Base-by-base conservation (phyloP, 2,329 filamentous ascomycete species). In the Ceratocystis papillata region DNA sequence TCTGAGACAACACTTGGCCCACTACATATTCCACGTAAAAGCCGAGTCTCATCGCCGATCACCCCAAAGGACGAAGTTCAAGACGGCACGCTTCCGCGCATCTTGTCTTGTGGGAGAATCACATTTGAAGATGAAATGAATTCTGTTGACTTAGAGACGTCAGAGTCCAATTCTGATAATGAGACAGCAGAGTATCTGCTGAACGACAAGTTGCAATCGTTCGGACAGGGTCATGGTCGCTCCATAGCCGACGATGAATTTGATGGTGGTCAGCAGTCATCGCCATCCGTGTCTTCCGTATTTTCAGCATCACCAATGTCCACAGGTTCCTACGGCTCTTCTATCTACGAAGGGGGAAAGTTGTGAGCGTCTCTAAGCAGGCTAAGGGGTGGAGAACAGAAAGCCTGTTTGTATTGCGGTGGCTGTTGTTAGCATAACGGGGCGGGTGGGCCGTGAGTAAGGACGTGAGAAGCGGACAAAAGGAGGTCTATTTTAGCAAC, bases 61-160 rank as follows among this genome's bases (percentile, higher is more conserved):
- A 57, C 53, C 15, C 53, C 53, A 15, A 28, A 28, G 25, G 25
- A 57, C 2, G 25, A 57, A 12, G 12, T 57, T 57, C 53, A 57
- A 57, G 53, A 57, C 25, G 53, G 53, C 25, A 57, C 53, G 15
- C 25, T 57, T 57, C 53, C 53, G 17, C 53, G 53, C 3, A 28
- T 57, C 25, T 17, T 57, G 1, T 28, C 20, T 33, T 12, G 22
- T 12, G 25, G 53, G 10, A 28, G 30, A 30, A 30, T 30, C 3
- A 6, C 53, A 28, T 30, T 57, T 17, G 53, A 57, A 57, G 25
- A 57, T 15, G 53, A 28, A 30, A 28, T 17, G 53, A 7, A 15
- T 28, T 57, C 22, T 6, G 15, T 22, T 3, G 20, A 5, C 30
- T 22, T 30, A 3, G 53, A 57, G 30, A 28, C 53, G 15, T 12